Evolutionary conservation across 441 rosid genomes (phyloP), one percentile per base, ranked within the genome.

Genomic region (Geranium incanum): DNA sequence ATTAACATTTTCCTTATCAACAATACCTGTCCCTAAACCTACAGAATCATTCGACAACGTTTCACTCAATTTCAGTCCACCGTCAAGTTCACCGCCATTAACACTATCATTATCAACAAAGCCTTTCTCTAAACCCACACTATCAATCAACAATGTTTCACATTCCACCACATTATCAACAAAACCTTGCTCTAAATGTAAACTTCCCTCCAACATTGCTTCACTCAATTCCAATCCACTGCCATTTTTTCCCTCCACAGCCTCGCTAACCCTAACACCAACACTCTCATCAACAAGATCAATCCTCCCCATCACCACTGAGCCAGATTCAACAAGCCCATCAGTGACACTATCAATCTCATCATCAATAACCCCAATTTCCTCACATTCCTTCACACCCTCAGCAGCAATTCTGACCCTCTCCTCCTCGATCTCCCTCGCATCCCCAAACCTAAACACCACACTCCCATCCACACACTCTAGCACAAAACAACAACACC

Each of bases 381-480:
- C 71, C 3, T 21, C 74, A 59, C 60, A 71, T 15, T 19, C 28
- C 12, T 71, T 63, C 38, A 18, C 36, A 48, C 57, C 72, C 0
- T 38, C 36, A 71, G 55, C 12, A 66, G 65, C 74, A 21, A 72
- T 68, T 28, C 68, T 63, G 8, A 62, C n/a, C 75, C 73, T 77
- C 67, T 76, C 79, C 37, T 11, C 15, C 77, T 78, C 72, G 55
- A 74, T 66, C 75, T 87, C 92, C 38, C 70, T 74, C 28, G 70
- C 77, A 75, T 86, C 79, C 33, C 95, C 94, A 59, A 89, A 92
- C 36, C 75, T 79, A 67, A 88, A 92, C 37, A 92, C 70, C 59
- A 86, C 5, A 71, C 88, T 88, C 1, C 92, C 93, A 79, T 92
- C 97, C 1, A 78, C 45, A 2, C 66, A 68, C 76, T 86, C 97